Percentiles rank a stretch among this genome's conserved stretches.
Conservation (phyloP, 345 rosid genomes). For the Linum trigynum region DNA sequence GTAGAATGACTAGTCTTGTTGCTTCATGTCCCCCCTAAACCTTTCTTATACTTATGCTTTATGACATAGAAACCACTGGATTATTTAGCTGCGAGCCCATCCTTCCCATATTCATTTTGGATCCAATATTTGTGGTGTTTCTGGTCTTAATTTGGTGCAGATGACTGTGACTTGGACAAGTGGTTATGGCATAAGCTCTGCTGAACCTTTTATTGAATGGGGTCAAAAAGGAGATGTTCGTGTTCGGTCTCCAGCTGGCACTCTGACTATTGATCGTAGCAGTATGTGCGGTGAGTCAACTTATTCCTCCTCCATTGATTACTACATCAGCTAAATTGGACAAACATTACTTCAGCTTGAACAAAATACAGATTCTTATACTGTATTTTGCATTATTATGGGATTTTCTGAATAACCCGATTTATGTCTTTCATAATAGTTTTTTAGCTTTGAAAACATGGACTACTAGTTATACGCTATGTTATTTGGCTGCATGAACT, state of each 20-base stretch:
- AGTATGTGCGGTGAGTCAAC: conserved; percentile 51
- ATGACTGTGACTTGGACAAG: conserved; percentile 83
- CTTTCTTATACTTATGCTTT: not conserved
- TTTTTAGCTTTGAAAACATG: too few species aligned
- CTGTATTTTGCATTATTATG: not conserved
- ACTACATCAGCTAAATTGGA: not conserved
- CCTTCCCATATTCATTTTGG: not conserved
- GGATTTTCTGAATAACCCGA: not conserved
- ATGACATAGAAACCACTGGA: not conserved
- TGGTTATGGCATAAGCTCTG: conserved; percentile 47
- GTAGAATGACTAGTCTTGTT: not conserved
- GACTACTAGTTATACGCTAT: too few species aligned
- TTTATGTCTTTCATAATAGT: too few species aligned
- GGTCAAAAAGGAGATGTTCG: conserved; percentile 34
- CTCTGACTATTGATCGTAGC: conserved; percentile 39
- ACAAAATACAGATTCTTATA: not conserved
- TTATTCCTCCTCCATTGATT: not conserved
- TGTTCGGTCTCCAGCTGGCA: conserved; percentile 48
- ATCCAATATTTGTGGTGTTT: not conserved
- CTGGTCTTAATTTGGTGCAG: conserved; percentile 18
- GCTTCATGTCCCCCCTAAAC: not conserved
- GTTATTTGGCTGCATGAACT: too few species aligned
- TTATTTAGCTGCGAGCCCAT: not conserved
- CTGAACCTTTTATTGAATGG: conserved; percentile 67
- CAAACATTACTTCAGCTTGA: not conserved